Conservation (phyloP, 2,329 filamentous ascomycete species). For the Chaetomiaceae sp. region DNA sequence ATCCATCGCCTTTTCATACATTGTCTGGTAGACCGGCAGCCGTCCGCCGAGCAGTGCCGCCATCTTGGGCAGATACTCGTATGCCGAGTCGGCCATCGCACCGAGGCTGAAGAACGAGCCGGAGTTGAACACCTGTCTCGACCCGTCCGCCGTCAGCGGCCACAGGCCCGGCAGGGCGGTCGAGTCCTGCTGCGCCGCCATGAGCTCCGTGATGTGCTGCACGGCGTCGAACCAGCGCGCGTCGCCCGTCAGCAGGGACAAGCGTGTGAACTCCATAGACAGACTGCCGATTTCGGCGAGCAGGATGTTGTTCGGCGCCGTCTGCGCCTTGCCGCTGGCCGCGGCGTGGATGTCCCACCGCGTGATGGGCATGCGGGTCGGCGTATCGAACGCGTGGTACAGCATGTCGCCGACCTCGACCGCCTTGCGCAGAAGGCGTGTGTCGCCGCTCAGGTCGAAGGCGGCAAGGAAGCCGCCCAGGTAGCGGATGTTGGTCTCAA, state of each 20-base stretch:
- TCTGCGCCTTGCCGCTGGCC: constrained; percentile 28
- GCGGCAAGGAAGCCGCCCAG: constrained; percentile 28
- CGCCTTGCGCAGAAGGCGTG: constrained; percentile 36
- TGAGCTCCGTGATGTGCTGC: constrained; percentile 48
- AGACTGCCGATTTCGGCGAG: constrained; percentile 49
- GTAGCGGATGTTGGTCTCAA: constrained; percentile 30
- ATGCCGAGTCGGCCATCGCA: constrained; percentile 43
- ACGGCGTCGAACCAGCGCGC: constrained; percentile 70
- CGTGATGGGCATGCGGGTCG: constrained; percentile 44
- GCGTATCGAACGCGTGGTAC: constrained; percentile 42
- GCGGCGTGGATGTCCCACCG: constrained; percentile 45
- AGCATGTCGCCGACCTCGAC: constrained; percentile 42
- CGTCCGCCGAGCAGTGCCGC: constrained; percentile 58
- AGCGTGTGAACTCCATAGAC: constrained; percentile 61
- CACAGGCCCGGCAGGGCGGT: constrained; percentile 68
- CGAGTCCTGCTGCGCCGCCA: constrained; percentile 44
- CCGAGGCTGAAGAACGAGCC: constrained; percentile 39
- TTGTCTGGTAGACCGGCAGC: constrained; percentile 53
- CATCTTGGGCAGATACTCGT: constrained; percentile 58
- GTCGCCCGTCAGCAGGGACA: constrained; percentile 63
- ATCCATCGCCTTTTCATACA: constrained; percentile 59
- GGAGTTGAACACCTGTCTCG: constrained; percentile 39
- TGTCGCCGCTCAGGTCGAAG: constrained; percentile 25
- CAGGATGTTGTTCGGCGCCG: constrained; percentile 29
- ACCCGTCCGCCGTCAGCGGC: constrained; percentile 60